Conservation (phyloP, 306 rosid genomes). For the Quercus rubra region DNA sequence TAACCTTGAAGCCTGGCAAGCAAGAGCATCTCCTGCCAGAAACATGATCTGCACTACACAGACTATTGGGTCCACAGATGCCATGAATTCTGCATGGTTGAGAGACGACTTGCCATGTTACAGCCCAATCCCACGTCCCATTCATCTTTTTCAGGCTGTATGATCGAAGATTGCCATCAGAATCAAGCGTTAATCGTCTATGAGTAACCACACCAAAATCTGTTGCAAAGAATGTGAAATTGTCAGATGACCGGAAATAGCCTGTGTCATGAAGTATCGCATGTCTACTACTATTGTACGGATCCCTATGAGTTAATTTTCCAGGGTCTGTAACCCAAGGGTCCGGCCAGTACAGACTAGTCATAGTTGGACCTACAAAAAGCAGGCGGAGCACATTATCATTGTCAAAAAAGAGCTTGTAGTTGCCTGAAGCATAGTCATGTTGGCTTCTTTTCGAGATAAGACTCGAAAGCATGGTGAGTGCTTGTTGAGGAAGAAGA, state of each 20-base stretch:
- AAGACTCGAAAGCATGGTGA: constrained; percentile 19
- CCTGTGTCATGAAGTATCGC: constrained; percentile 25
- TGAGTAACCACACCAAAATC: neutral
- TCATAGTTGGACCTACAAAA: constrained; percentile 4
- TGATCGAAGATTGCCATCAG: constrained; percentile 38
- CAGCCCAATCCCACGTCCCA: constrained; percentile 25
- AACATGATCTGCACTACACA: constrained; percentile 19
- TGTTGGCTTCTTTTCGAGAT: constrained; percentile 27
- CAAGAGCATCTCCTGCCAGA: constrained; percentile 23
- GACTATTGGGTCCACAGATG: constrained; percentile 48
- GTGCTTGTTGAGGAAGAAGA: constrained; percentile 36
- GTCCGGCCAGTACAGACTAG: constrained; percentile 38
- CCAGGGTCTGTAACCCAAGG: constrained; percentile 7
- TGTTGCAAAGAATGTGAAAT: neutral
- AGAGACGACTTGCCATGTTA: constrained; percentile 38
- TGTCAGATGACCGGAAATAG: constrained; percentile 32
- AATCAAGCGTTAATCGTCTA: constrained; percentile 24
- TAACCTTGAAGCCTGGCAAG: constrained; percentile 10
- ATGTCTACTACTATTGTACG: constrained; percentile 25
- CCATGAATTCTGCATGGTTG: constrained; percentile 51
- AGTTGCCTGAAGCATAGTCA: constrained; percentile 35
- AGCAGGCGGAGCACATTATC: constrained; percentile 36
- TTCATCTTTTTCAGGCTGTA: constrained; percentile 30
- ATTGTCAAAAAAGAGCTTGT: constrained; percentile 39
- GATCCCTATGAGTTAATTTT: constrained; percentile 3